phyloP scores from a whole-genome alignment of 2,329 filamentous ascomycete species.

The Phyllosticta citrichinensis region DNA sequence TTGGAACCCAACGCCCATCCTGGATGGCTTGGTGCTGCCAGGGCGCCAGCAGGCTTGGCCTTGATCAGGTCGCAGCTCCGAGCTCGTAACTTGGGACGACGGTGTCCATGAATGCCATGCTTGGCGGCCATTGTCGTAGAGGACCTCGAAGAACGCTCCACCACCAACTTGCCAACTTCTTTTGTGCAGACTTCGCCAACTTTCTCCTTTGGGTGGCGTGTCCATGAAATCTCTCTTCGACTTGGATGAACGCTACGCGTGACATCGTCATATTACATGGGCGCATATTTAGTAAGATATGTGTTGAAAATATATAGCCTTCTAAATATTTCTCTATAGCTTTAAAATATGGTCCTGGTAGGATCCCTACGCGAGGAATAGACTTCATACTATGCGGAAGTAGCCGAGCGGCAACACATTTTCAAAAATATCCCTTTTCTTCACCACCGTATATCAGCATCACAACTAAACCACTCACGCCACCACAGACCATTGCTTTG shows the following conservation, averaged over 20 bases:
- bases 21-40: too few species aligned
- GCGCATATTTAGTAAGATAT: neutral
- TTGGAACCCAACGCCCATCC: neutral
- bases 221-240: too few species aligned
- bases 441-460: neutral
- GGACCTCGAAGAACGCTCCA: neutral
- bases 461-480: neutral
- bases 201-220: neutral
- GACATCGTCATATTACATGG: too few species aligned
- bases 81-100: neutral
- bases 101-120: neutral
- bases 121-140: neutral
- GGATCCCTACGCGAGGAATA: neutral
- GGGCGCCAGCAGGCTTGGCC: neutral
- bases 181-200: neutral
- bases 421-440: neutral
- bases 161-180: neutral
- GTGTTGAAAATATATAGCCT: neutral
- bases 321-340: neutral
- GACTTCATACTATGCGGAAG: neutral
- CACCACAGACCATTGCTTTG: neutral
- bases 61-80: neutral
- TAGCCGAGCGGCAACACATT: neutral
- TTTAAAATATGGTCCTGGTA: neutral
- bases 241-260: too few species aligned